Percentiles rank a stretch among this genome's conserved stretches.
These are phyloP conservation scores for Cladosporium oxysporum DNA, from an alignment of 2,329 filamentous ascomycete genomes.

Conservation along the genomic window DNA sequence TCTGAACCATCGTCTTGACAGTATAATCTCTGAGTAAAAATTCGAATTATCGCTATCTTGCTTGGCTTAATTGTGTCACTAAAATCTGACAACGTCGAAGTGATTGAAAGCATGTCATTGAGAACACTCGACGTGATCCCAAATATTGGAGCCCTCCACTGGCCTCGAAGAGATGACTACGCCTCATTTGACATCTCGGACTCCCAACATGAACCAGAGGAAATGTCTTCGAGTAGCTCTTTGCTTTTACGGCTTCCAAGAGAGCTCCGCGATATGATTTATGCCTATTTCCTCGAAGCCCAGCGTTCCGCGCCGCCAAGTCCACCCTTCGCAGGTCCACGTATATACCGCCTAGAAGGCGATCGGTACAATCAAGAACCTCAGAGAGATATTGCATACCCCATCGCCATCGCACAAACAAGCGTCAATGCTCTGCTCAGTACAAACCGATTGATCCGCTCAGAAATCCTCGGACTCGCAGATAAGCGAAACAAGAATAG, in stretches of 20 bases:
- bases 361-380: not conserved
- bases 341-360: slow-evolving; percentile 2
- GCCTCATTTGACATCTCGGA: not conserved
- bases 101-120: not conserved
- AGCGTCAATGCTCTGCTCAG: not conserved
- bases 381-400: slow-evolving; percentile 10
- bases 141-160: not conserved
- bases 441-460: slow-evolving; percentile 22
- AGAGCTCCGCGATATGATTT: slow-evolving; percentile 30
- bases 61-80: not conserved
- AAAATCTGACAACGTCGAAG: not conserved
- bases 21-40: too few relatives aligned
- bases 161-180: slow-evolving; percentile 10
- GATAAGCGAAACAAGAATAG: slow-evolving; percentile 19
- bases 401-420: not conserved
- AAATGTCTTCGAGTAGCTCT: slow-evolving; percentile 15
- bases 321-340: slow-evolving; percentile 20
- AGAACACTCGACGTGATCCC: not conserved
- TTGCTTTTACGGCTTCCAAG: slow-evolving; percentile 24
- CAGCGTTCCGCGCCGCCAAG: slow-evolving; percentile 16
- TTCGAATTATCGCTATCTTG: not conserved
- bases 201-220: not conserved
- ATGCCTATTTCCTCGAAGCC: slow-evolving; percentile 21
- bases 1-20: not conserved
- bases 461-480: slow-evolving; percentile 25